Evolutionary conservation across 495 filamentous ascomycete genomes (phyloP), one percentile per base, ranked within the genome.

Genomic region (Neurospora tetraspora): DNA sequence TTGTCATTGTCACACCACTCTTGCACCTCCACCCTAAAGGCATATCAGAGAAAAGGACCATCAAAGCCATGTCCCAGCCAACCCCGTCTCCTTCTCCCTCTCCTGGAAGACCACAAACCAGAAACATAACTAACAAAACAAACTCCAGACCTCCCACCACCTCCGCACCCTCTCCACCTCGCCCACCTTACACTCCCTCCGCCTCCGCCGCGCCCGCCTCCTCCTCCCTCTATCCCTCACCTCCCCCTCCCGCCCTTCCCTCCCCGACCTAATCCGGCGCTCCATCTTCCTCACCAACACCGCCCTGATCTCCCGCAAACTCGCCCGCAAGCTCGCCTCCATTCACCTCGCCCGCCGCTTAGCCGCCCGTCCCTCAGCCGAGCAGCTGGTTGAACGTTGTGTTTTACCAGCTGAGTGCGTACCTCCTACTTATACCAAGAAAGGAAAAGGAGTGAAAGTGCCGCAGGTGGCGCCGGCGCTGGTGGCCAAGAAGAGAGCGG

Each of bases 251-350:
- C 86, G 89, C 10, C 88, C 89, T 7, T 82, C 87, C 18, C 83
- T 88, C 3, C 70, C 83, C 9, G 82, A 86, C 39, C 84, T 88
- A 27, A 85, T 86, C 65, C 78, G 78, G 2, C 82, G 86, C n/a
- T 83, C 80, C 74, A 89, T 91, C 77, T 88, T 89, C 79, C 72
- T 90, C n/a, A 88, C 88, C 68, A 81, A 83, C 45, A 88, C 86
- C 18, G 82, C 86, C 27, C 80, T 86, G 53, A 80, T 85, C 69
- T 88, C 88, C 23, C 85, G 89, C 34, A 78, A 79, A 20, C 82
- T 90, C 16, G 83, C 84, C 27, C 82, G 86, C 27, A 84, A 78
- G 37, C 81, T 90, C 4, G 82, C 85, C n/a, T 79, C 83, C 27
- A 88, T 88, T 74, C 81, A 82, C 31, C 81, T 86, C 20, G 77